These are phyloP conservation scores for Colletotrichum caudatum DNA, from an alignment of 2,329 filamentous ascomycete genomes.

Conservation along the genomic window DNA sequence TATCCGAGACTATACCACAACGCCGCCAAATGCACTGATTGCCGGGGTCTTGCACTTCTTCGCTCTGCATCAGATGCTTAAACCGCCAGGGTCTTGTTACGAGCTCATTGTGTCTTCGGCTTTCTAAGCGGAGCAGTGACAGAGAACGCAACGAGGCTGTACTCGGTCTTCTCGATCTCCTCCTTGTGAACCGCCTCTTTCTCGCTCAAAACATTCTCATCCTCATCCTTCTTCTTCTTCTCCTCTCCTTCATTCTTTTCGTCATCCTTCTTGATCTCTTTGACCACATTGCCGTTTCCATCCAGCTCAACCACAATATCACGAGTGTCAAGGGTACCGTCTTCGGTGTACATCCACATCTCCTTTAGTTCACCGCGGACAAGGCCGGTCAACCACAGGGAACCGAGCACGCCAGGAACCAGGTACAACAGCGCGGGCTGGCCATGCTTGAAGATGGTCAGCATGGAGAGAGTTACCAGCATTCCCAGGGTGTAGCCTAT, in stretches of 20 bases:
- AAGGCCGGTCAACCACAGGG: constrained; percentile 80
- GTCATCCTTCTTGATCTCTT: constrained; percentile 54
- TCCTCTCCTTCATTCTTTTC: constrained; percentile 53
- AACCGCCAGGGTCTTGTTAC: background rate
- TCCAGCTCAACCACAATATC: constrained; percentile 69
- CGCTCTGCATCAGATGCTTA: background rate
- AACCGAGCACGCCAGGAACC: constrained; percentile 83
- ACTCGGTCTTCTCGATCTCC: constrained; percentile 39
- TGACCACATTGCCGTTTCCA: constrained; percentile 59
- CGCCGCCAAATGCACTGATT: background rate
- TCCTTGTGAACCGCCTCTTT: constrained; percentile 36
- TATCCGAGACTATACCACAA: constrained; percentile 4
- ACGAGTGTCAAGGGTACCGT: constrained; percentile 66
- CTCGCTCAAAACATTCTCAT: constrained; percentile 34
- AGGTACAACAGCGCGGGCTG: constrained; percentile 94
- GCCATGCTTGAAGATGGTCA: constrained; percentile 82
- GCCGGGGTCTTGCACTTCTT: background rate
- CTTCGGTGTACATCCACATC: constrained; percentile 88
- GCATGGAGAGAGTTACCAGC: constrained; percentile 79
- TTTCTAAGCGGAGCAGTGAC: constrained; percentile 36
- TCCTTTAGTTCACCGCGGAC: constrained; percentile 76
- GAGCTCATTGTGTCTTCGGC: constrained; percentile 22
- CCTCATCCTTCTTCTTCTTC: constrained; percentile 47
- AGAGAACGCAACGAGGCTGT: constrained; percentile 33
- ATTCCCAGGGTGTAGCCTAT: constrained; percentile 84